Evolutionary conservation across 1,139 yeast genomes (phyloP), one percentile per base, ranked within the genome.

Genomic region (Diutina sp.): DNA sequence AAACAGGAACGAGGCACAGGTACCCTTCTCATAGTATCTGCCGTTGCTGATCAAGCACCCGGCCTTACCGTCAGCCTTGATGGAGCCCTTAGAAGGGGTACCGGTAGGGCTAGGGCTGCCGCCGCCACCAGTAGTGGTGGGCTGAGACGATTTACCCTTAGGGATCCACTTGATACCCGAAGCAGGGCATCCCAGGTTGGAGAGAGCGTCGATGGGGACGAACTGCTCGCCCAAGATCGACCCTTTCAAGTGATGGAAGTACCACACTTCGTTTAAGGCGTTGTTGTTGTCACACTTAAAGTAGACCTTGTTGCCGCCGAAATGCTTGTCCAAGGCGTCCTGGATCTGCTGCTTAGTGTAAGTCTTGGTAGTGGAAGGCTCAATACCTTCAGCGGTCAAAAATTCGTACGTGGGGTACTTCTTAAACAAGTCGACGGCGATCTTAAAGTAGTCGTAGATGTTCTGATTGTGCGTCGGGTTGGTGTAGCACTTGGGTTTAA

Each of bases 31-130:
- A 70, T 85, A 89, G 91, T 95, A 90, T 62, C 83, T 80, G 6
- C 98, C 98, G 64, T 83, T 87, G 60, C 87, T 81, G 63, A 90
- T 91, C 58, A 91, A 72, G 71, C 97, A 90, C 2, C 96, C 97
- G 6, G 75, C 66, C 57, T 83, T 79, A 16, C 76, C 80, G 30
- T 78, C 70, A 30, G 85, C 71, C 60, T 77, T 80, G 53, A 90
- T 69, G 62, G 70, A 73, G n/a, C 74, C 76, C 11, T 62, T 62
- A 21, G 35, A 9, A 6, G 51, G 51, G 7, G 59, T 51, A 2
- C 59, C 60, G 12, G 52, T 58, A 9, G 72, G 67, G 2, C 64
- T 63, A 65, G 4, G 74, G 68, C 32, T 64, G 6, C 51, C 51
- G 8, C 41, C 28, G 14, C 65, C 1, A 76, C 71, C 38, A 77